Base-by-base conservation (phyloP, 1,139 yeast genomes). In the Pichia norvegensis region DNA sequence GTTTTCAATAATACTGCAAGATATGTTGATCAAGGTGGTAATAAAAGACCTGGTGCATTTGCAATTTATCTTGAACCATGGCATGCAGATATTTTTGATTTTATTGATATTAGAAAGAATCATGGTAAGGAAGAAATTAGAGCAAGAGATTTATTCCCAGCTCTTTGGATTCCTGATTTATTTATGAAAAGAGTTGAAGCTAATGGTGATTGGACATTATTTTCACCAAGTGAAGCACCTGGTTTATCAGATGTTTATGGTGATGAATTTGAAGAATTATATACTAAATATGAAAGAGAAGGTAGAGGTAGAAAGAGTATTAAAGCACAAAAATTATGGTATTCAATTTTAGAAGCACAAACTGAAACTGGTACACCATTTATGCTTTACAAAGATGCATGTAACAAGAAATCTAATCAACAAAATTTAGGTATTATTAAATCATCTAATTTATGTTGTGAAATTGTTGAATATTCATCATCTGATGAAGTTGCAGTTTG, bases 331-430 rank as follows among this genome's bases (percentile, higher is more conserved):
- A 74, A 73, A 59, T 65, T 77, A 52, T 77, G 82, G 82, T 70
- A 74, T 53, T 69, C 78, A 42, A 75, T 77, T 44, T 65, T 77
- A 55, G 80, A 75, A 56, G 73, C 80, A 36, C 82, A 77, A 62
- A 76, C 79, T 41, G 82, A 77, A 64, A 77, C 82, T 22, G 82
- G 82, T 57, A 76, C 78, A 50, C 82, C 82, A 43, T 77, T 74
- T 63, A 74, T 77, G 79, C 64, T 77, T 46, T 77, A 75, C 64
- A 77, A 77, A 59, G 82, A 77, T 64, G 73, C 81, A 23, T 76
- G 81, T 66, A 77, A 77, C 63, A 52, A 63, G 48, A 77, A 77
- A 61, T 66, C 79, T 45, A 77, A 77, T 62, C 82, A 77, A 62
- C 69, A 75, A 68, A 76, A 77, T 59, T 68, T 76, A 61, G 82